Evolutionary conservation across 768 basidiomycete genomes (phyloP), one percentile per base, ranked within the genome.

Genomic region (Tulasnella calospora): DNA sequence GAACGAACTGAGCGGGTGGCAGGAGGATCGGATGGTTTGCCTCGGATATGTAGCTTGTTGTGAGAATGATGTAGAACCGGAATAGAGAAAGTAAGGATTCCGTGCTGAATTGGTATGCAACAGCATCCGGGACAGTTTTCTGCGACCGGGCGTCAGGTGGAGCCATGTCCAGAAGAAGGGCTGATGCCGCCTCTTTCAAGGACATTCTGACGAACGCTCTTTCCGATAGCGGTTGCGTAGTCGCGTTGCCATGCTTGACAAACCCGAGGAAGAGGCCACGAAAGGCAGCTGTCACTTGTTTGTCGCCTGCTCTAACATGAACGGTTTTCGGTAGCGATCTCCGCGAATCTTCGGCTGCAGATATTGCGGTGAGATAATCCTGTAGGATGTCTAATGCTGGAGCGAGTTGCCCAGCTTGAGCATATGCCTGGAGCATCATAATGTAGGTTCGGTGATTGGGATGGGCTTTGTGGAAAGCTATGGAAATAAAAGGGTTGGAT

Each of bases 211-310:
- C 44, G 35, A 46, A 51, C n/a, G 38, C 38, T 46, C 38, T 33
- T 9, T 35, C 30, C 27, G 51, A 47, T 30, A 23, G 17, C 8
- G 23, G 23, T 40, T 12, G 40, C 1, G 41, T 74, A 51, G 38
- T 41, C 17, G 44, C 44, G 30, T 75, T 78, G 35, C 88, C 92
- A 80, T 92, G 90, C 15, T 88, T 88, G 9, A 86, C 85, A 82
- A 94, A 95, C 0, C 92, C 94, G 23, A 92, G 87, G 82, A 96
- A 94, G 55, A 96, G 83, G 23, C 89, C 89, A 30, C 92, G 89
- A 83, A 91, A 95, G 41, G 89, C 73, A 41, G 44, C 51, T 4
- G 51, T 74, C 13, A 74, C 5, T 27, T 74, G 73, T 12, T 21
- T 51, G 27, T 74, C 73, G 21, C 33, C 44, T 38, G 71, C 21